phyloP scores from a whole-genome alignment of 2,329 filamentous ascomycete species.

The Ophiostoma sp. region DNA sequence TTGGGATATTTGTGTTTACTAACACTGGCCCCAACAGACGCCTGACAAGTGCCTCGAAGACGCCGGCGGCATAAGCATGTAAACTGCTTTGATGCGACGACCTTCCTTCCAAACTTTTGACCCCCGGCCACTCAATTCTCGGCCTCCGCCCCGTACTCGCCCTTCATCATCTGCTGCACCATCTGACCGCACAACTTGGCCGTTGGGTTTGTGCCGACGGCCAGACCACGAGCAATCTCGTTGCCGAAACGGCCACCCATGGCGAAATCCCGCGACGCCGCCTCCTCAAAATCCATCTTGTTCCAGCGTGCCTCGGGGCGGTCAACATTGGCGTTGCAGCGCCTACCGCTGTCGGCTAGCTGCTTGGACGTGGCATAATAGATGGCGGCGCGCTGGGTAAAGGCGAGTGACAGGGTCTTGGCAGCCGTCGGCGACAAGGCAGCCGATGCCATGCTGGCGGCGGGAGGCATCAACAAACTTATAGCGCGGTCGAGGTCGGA shows the following conservation, averaged over 20 bases:
- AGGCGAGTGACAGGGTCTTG: constrained; percentile 66
- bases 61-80: constrained; percentile 5
- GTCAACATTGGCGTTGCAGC: not conserved
- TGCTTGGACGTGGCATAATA: constrained; percentile 60
- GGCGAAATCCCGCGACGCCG: constrained; percentile 63
- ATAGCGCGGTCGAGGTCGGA: constrained; percentile 61
- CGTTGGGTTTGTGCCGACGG: constrained; percentile 66
- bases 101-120: not conserved
- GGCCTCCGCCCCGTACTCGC: constrained; percentile 58
- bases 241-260: constrained; percentile 65
- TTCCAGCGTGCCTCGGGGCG: constrained; percentile 50
- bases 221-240: constrained; percentile 63
- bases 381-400: constrained; percentile 69
- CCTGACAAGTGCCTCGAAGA: constrained; percentile 12
- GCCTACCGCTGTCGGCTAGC: not conserved
- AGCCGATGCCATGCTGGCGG: constrained; percentile 51
- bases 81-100: not conserved
- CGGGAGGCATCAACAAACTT: constrained; percentile 55
- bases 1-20: not conserved
- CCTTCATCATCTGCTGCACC: constrained; percentile 68
- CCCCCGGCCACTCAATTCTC: not conserved
- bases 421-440: constrained; percentile 64
- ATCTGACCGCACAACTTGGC: constrained; percentile 70
- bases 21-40: constrained; percentile 21
- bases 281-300: constrained; percentile 60